These are phyloP conservation scores for Waltergamsia citrina DNA, from an alignment of 2,329 filamentous ascomycete genomes.

Conservation along the genomic window DNA sequence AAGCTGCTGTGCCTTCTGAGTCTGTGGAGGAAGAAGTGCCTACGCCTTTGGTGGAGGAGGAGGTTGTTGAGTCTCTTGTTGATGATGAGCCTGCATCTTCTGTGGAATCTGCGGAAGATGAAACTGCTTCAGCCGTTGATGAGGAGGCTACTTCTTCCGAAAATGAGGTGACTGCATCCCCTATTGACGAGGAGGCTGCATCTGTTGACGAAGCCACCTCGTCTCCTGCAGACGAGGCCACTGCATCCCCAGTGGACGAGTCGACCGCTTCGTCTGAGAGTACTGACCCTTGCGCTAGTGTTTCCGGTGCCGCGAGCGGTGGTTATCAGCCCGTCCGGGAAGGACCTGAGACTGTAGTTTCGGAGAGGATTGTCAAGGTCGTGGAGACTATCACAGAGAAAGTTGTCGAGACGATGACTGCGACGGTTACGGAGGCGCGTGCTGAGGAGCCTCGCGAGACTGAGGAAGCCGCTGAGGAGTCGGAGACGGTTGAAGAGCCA, in stretches of 20 bases:
- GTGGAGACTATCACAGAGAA: slow-evolving; percentile 25
- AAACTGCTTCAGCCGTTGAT: no score
- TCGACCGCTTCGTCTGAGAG: background rate
- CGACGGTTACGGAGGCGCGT: slow-evolving; percentile 12
- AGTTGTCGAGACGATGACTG: slow-evolving; percentile 18
- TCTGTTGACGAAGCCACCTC: background rate
- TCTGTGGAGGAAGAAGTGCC: slow-evolving; percentile 3
- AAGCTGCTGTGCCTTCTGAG: no score
- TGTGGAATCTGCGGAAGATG: no score
- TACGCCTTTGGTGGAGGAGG: no score
- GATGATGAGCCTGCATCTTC: no score
- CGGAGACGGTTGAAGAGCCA: background rate
- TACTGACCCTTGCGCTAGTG: slow-evolving; percentile 1
- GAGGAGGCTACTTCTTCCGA: slow-evolving; percentile 1
- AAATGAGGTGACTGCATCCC: background rate
- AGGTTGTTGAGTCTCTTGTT: no score
- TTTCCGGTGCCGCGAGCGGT: background rate
- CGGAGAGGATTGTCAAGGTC: slow-evolving; percentile 14
- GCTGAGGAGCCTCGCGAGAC: background rate
- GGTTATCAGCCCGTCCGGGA: slow-evolving; percentile 4
- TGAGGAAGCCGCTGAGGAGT: background rate
- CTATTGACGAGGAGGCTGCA: background rate
- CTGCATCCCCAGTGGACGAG: background rate
- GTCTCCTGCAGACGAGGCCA: background rate
- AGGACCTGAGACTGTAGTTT: slow-evolving; percentile 12